A percentile compares a stretch with the other conserved stretches of the same genome.
phyloP scores from a whole-genome alignment of 148 eudicot genomes.

The Silene uniflora region DNA sequence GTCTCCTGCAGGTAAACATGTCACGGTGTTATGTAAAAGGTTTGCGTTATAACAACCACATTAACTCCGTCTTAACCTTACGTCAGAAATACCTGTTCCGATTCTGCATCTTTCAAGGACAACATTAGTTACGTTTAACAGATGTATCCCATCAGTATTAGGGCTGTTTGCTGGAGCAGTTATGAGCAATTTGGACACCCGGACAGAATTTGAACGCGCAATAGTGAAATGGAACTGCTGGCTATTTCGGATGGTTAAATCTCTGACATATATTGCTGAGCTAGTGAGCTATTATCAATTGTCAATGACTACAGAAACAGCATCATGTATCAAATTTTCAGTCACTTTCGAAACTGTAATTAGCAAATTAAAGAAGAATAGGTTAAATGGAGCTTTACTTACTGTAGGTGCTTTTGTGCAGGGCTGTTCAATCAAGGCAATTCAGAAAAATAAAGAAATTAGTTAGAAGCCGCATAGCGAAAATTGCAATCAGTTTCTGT shows the following conservation, averaged over 20 bases:
- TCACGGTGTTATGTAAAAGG: background rate
- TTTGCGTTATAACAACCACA: too few species aligned
- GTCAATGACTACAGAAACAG: slow-evolving; percentile 56
- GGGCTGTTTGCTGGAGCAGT: slow-evolving; percentile 95
- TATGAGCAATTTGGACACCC: slow-evolving; percentile 48
- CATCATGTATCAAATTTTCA: background rate
- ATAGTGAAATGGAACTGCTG: slow-evolving; percentile 91
- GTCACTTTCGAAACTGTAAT: background rate
- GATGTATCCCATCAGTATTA: slow-evolving; percentile 97
- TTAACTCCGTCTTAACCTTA: background rate
- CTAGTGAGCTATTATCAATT: slow-evolving; percentile 71
- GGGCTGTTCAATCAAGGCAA: slow-evolving; percentile 48
- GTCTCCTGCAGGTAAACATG: slow-evolving; percentile 66
- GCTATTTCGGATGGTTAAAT: slow-evolving; percentile 73
- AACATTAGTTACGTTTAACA: slow-evolving; percentile 66
- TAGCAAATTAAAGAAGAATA: background rate
- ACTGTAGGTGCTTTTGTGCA: slow-evolving; percentile 92
- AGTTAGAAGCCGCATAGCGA: slow-evolving; percentile 7
- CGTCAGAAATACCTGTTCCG: slow-evolving; percentile 56
- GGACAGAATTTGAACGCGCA: slow-evolving; percentile 54
- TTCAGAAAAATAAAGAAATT: slow-evolving; percentile 19
- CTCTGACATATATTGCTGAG: slow-evolving; percentile 63
- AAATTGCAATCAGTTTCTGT: background rate
- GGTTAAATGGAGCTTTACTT: slow-evolving; percentile 27
- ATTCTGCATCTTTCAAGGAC: slow-evolving; percentile 69